Evolutionary conservation across 441 rosid genomes (phyloP).

Genomic region (Erodium chrysanthum): DNA sequence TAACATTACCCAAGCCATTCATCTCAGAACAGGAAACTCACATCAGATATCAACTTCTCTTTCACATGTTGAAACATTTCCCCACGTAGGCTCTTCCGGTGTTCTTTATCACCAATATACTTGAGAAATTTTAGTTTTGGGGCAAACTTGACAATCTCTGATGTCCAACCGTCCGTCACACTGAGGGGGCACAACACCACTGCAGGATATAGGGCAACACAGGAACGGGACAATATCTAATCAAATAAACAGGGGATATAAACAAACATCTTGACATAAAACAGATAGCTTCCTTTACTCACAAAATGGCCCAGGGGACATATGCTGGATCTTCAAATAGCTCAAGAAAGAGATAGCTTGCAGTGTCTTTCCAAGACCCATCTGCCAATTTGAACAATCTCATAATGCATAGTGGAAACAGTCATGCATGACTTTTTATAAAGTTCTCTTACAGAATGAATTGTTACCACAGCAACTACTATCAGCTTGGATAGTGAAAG

Average conservation of each 20-base stretch:
- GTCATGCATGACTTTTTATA: not conserved
- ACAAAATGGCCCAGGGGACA: conserved; percentile 59
- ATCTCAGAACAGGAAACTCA: conserved; percentile 28
- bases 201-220: conserved; percentile 20
- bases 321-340: conserved; percentile 51
- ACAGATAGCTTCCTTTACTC: conserved; percentile 29
- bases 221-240: not conserved
- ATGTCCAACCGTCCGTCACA: conserved; percentile 77
- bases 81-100: conserved; percentile 43
- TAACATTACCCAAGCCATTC: not conserved
- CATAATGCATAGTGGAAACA: not conserved
- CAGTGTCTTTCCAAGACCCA: conserved; percentile 87
- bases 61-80: conserved; percentile 35
- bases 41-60: conserved; percentile 29
- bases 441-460: too few species aligned
- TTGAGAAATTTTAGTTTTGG: conserved; percentile 53
- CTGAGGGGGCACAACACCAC: conserved; percentile 84
- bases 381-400: conserved; percentile 32
- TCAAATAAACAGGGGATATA: not conserved
- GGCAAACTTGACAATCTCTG: conserved; percentile 60
- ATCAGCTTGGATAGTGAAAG: too few species aligned
- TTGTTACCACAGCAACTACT: too few species aligned
- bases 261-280: not conserved
- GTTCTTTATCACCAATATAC: conserved; percentile 70
- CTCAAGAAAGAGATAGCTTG: conserved; percentile 70